Conservation (phyloP, 1,139 yeast species). For the Nematodospora anomalae region DNA sequence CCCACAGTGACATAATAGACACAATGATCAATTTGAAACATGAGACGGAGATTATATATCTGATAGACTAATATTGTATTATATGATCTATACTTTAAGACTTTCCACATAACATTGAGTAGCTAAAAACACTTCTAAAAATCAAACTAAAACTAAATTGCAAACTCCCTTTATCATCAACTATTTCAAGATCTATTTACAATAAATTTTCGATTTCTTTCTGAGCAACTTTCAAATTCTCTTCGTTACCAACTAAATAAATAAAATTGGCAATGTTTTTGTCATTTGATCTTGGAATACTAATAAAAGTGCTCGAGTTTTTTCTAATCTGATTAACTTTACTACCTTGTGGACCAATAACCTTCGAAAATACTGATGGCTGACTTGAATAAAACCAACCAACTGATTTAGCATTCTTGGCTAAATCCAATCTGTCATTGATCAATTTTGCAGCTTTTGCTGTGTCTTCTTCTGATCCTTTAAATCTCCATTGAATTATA, state of each 20-base stretch:
- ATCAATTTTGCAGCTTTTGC: slow-evolving; percentile 40
- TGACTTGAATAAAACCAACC: slow-evolving; percentile 43
- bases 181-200: slow-evolving; percentile 6
- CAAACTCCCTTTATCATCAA: not conserved
- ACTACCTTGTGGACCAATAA: slow-evolving; percentile 79
- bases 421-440: slow-evolving; percentile 33
- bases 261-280: slow-evolving; percentile 25
- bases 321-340: slow-evolving; percentile 64
- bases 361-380: slow-evolving; percentile 47
- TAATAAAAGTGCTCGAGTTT: slow-evolving; percentile 57
- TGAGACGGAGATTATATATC: no score
- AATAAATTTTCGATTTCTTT: slow-evolving; percentile 24
- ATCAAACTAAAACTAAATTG: not conserved
- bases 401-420: slow-evolving; percentile 30
- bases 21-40: no score
- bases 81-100: no score
- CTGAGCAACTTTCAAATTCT: slow-evolving; percentile 29
- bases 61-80: no score
- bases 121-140: no score
- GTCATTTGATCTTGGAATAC: slow-evolving; percentile 62
- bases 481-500: slow-evolving; percentile 64
- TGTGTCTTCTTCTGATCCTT: slow-evolving; percentile 45
- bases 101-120: no score
- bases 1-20: no score
- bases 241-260: slow-evolving; percentile 36